These are phyloP conservation scores for Quillaja saponaria DNA, from an alignment of 306 rosid species.

Conservation along the genomic window DNA sequence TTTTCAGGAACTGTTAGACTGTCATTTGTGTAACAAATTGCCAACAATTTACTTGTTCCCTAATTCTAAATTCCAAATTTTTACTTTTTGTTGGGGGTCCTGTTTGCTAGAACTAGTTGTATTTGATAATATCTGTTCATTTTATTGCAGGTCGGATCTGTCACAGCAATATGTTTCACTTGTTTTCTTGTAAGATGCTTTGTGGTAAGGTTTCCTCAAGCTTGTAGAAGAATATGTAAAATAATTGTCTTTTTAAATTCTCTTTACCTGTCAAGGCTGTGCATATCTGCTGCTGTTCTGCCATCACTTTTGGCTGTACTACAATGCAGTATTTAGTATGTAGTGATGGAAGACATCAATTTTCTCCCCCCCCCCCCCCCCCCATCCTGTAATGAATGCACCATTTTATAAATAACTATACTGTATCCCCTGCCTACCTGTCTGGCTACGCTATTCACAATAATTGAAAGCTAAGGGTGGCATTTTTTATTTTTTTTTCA, in stretches of 20 bases:
- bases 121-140: neutral
- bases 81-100: too few species aligned
- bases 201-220: constrained; percentile 58
- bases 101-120: neutral
- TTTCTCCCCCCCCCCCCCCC: too few species aligned
- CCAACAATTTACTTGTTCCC: too few species aligned
- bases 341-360: neutral
- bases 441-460: neutral
- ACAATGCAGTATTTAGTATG: neutral
- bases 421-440: neutral
- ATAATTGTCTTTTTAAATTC: constrained; percentile 1
- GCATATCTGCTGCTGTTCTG: neutral
- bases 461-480: constrained; percentile 12
- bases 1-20: too few species aligned
- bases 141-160: constrained; percentile 84
- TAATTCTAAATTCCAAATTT: too few species aligned
- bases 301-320: constrained; percentile 2
- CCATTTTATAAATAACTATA: neutral
- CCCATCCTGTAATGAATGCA: too few species aligned
- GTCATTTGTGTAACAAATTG: too few species aligned
- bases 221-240: constrained; percentile 9
- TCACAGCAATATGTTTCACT: constrained; percentile 92
- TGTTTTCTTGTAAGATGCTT: constrained; percentile 90
- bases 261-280: constrained; percentile 16
- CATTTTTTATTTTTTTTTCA: neutral